Base-by-base conservation (phyloP, 176 grass and related monocot species). In the Carex pumila region DNA sequence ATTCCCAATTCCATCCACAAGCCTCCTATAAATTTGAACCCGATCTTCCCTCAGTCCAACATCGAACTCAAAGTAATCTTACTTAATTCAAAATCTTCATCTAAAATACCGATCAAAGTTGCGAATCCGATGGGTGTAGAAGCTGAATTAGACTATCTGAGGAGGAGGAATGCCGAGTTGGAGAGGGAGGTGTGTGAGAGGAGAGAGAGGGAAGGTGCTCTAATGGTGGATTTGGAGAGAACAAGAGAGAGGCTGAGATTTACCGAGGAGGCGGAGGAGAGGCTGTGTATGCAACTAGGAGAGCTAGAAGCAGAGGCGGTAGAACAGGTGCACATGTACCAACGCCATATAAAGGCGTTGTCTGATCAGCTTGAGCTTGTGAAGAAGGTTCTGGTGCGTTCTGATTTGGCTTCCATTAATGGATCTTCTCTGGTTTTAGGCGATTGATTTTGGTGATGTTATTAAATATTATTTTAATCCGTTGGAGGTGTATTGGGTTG, bases 281-380 rank as follows among this genome's bases (percentile, higher is more conserved):
- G 90, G 19, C 86, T 94, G 32, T 92, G 90, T 65, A 83, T 88
- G 61, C 85, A 97, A 75, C 87, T 94, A 57, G 92, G 95, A 18
- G 95, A 94, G 84, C 85, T 94, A 56, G 92, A 97, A 71, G 92
- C 92, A 0, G 92, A 97, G 87, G 90, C 87, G n/a, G 32, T 92
- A 59, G 3, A 5, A 75, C 63, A 94, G 67, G 89, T 91, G 50
- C 25, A 84, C 25, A 89, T 85, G 81, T 90, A 91, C 87, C 81
- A 73, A 53, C 74, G 84, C 65, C 90, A 73, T 10, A 85, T 93
- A 64, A 84, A 87, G 81, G 79, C 58, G 82, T 88, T 98, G 41
- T 85, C 90, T 65, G 79, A 91, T 71, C 29, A 87, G 57, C 90
- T 97, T 76, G 89, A 86, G 30, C 84, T 89, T 59, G 83, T 61